Evolutionary conservation across 2,329 filamentous ascomycete genomes (phyloP).

Genomic region (Gnomoniopsis sp.): DNA sequence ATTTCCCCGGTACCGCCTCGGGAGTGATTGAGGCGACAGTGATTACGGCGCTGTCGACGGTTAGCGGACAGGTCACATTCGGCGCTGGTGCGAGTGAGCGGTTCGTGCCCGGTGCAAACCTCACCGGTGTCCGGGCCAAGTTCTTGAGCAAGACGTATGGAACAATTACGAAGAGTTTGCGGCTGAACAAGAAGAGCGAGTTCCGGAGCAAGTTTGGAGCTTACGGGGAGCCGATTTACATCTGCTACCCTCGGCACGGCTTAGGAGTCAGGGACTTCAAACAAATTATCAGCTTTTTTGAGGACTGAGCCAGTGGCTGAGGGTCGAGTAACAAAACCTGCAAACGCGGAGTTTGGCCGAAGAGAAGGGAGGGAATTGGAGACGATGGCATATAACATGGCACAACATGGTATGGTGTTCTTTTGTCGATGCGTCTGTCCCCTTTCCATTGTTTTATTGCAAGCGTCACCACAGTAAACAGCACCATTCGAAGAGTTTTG

Average conservation of each 20-base stretch:
- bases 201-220: constrained; percentile 91
- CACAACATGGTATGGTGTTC: background rate
- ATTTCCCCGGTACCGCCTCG: constrained; percentile 83
- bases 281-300: constrained; percentile 88
- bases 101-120: constrained; percentile 75
- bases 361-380: background rate
- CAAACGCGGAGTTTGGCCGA: background rate
- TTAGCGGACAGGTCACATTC: constrained; percentile 70
- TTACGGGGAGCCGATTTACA: constrained; percentile 78
- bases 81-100: constrained; percentile 75
- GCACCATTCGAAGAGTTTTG: too few relatives aligned
- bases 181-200: constrained; percentile 78
- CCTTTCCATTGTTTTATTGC: background rate
- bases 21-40: constrained; percentile 85
- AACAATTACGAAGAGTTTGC: constrained; percentile 76
- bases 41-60: constrained; percentile 58
- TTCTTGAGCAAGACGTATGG: constrained; percentile 81
- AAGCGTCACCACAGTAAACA: too few relatives aligned
- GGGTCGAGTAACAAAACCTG: background rate
- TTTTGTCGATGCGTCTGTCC: background rate
- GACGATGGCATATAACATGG: too few relatives aligned
- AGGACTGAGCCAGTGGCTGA: constrained; percentile 44
- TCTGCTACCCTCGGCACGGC: constrained; percentile 85
- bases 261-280: constrained; percentile 77
- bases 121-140: constrained; percentile 76